Evolutionary conservation across 2,329 filamentous ascomycete species (phyloP).

Genomic region (Monosporascus cannonballus): DNA sequence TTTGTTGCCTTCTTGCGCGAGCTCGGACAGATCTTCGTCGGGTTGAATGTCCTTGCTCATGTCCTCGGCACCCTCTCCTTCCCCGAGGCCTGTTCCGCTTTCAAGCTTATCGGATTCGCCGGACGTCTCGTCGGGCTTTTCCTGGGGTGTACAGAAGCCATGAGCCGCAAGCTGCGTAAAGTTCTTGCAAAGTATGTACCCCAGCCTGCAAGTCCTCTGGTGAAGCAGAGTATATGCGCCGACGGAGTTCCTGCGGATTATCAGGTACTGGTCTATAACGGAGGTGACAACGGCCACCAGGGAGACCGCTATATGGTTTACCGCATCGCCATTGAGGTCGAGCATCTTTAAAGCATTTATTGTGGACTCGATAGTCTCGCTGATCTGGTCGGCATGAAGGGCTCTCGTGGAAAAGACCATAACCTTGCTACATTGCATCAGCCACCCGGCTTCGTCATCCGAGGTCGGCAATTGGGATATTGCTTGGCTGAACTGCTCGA

Average conservation of each 20-base stretch:
- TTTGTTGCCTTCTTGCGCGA: constrained; percentile 77
- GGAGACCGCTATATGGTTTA: constrained; percentile 43
- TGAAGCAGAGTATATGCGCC: constrained; percentile 59
- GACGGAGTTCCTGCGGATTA: constrained; percentile 54
- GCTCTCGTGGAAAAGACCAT: constrained; percentile 49
- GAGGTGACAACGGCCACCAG: constrained; percentile 60
- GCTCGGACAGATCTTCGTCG: constrained; percentile 86
- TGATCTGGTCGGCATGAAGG: constrained; percentile 54
- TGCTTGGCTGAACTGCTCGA: constrained; percentile 63
- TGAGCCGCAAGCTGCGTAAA: constrained; percentile 75
- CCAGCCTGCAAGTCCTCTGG: constrained; percentile 64
- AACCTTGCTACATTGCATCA: constrained; percentile 49
- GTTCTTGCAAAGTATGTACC: constrained; percentile 66
- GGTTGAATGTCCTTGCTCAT: constrained; percentile 95
- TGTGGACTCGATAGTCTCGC: constrained; percentile 27
- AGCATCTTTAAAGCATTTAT: constrained; percentile 24
- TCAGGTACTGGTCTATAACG: constrained; percentile 67
- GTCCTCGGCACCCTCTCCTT: constrained; percentile 91
- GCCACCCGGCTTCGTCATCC: constrained; percentile 57
- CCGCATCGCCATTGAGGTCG: constrained; percentile 32
- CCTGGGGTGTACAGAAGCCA: constrained; percentile 86
- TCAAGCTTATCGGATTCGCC: constrained; percentile 75
- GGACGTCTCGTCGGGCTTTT: constrained; percentile 66
- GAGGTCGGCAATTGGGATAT: constrained; percentile 50
- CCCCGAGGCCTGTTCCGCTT: constrained; percentile 85